Conservation (phyloP, 768 basidiomycete genomes). For the Galerina marginata region DNA sequence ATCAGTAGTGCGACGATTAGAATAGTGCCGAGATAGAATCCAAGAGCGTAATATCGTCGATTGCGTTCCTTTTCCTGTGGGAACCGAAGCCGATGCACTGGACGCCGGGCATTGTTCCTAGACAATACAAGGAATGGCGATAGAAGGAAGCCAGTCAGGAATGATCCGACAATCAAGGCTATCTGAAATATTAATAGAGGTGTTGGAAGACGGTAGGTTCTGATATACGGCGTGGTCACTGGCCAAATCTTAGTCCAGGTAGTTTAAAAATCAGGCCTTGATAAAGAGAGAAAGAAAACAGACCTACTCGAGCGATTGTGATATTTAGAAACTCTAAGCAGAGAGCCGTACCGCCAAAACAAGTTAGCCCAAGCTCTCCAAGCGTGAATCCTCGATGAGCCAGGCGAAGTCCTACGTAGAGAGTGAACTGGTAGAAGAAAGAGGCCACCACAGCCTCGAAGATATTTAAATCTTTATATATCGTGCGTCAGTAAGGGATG, state of each 20-base stretch:
- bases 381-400: constrained; percentile 96
- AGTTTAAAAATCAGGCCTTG: neutral
- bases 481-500: neutral
- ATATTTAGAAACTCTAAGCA: constrained; percentile 87
- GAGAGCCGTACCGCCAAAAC: constrained; percentile 85
- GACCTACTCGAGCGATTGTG: constrained; percentile 74
- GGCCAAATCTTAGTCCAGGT: constrained; percentile 72
- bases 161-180: constrained; percentile 89
- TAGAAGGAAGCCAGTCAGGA: constrained; percentile 93
- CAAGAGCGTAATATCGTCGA: constrained; percentile 81
- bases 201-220: constrained; percentile 91
- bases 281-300: constrained; percentile 23
- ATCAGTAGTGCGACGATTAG: constrained; percentile 83
- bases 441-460: constrained; percentile 77
- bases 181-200: constrained; percentile 92
- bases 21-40: constrained; percentile 79
- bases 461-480: constrained; percentile 67
- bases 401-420: constrained; percentile 88
- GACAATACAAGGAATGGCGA: constrained; percentile 92
- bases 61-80: constrained; percentile 86
- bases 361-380: constrained; percentile 90
- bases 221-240: constrained; percentile 79
- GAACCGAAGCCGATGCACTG: constrained; percentile 78
- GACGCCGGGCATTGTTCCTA: constrained; percentile 87
- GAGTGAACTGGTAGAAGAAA: constrained; percentile 87